Evolutionary conservation across 225 moss, liverwort and hornwort genomes (phyloP), one percentile per base, ranked within the genome.

Genomic region (Lunularia cruciata): DNA sequence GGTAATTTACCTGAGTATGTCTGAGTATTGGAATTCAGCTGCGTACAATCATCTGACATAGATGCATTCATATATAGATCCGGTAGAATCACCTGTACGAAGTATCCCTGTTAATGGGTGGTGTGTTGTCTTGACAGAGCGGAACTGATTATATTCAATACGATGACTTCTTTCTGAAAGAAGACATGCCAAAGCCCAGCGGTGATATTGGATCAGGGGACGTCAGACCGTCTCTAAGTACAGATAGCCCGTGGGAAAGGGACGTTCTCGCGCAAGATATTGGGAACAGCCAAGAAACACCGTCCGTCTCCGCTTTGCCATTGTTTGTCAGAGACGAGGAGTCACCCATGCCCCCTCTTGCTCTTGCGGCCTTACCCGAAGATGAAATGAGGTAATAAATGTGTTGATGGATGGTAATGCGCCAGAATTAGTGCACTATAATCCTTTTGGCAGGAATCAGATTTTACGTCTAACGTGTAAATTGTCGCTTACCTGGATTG

Each of bases 281-380:
- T 47, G 63, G 60, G 72, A 73, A 27, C 47, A 31, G 69, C 6
- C 80, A 73, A 68, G 75, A 62, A 34, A 74, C 81, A 82, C 70
- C 73, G 67, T 77, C 82, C 20, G 67, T 80, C 53, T 78, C 85
- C 53, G 82, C 85, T 63, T 80, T 74, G 63, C 69, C 76, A 65
- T 57, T 80, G 68, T 77, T 81, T 74, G 82, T 71, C 45, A 82
- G 77, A 81, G 93, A 93, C 57, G 51, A 83, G 75, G 90, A 93
- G 72, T 81, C 85, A 23, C 88, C 86, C 47, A 88, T 90, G 85
- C 88, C 88, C 48, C 92, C 93, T 46, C 64, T 81, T 69, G 76
- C 81, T 65, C 84, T 93, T 58, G 76, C 82, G 3, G 80, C 88
- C 65, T 73, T 70, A 57, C 76, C 84, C 37, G 72, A 83, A 58